Evolutionary conservation across 2,329 filamentous ascomycete genomes (phyloP), one percentile per base, ranked within the genome.

Genomic region (Aspergillus transmontanensis): DNA sequence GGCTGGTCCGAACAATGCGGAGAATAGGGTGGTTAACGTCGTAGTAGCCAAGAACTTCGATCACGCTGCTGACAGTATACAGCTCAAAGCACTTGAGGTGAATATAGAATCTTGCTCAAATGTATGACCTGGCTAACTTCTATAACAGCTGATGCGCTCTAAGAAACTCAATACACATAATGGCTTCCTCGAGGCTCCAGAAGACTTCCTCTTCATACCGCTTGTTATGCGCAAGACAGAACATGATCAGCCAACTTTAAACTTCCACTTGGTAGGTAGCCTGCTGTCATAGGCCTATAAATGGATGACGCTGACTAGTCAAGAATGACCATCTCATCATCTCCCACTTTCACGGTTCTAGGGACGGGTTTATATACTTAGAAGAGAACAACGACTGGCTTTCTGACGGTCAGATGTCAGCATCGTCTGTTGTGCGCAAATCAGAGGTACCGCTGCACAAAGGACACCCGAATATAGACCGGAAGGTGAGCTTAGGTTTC

Each of bases 261-360:
- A 81, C 51, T 65, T 72, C 51, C 80, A 83, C 67, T 67, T 84
- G 51, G 81, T 83, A 32, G 45, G 70, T 67, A 19, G 6, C 56
- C 6, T 30, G 30, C 4, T 12, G 28, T 4, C 5, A 19, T 4
- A 16, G 1, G 6, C 5, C 14, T 4, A 51, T 28, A 16, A 19
- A 21, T 10, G 30, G 23, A 30, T 34, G 26, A 51, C 7, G 16
- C 23, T 34, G 9, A 50, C 64, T 63, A 36, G 60, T 23, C 9
- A 51, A 83, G 76, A 96, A 93, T 71, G 93, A 98, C 63, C 87
- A 91, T 67, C 90, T 98, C 68, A 92, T 93, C 74, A 89, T 98
- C 62, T 94, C 92, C 0, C 94, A 98, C 76, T 92, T 89, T 80
- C 93, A 98, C 72, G 85, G 89, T 62, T 83, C 86, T 4, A 81